phyloP scores from a whole-genome alignment of 208 protist species.

The Novymonas esmeraldas region DNA sequence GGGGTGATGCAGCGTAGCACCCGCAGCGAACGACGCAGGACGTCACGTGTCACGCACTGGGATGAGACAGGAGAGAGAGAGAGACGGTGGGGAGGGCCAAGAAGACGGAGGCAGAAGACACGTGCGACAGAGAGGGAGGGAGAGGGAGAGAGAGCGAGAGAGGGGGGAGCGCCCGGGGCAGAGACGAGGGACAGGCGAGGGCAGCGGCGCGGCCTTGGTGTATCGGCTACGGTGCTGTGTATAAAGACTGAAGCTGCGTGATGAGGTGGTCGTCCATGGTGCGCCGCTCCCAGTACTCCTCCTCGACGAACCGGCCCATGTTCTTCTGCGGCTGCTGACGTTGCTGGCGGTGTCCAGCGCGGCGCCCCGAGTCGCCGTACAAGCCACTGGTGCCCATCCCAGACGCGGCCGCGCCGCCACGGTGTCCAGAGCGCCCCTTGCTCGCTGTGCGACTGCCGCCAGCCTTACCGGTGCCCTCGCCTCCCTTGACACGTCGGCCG shows the following conservation, averaged over 20 bases:
- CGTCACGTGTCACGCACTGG: neutral
- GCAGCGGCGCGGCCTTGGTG: no score
- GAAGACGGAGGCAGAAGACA: neutral
- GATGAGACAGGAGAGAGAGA: no score
- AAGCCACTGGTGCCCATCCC: no score
- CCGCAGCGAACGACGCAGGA: neutral
- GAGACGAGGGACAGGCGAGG: no score
- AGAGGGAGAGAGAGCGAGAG: neutral
- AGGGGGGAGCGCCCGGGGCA: neutral
- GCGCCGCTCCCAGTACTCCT: constrained; percentile 44
- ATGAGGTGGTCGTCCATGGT: constrained; percentile 50
- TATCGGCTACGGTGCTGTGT: constrained; percentile 4
- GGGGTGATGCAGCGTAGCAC: no score
- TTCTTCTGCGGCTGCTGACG: constrained; percentile 25
- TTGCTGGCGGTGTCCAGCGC: constrained; percentile 4
- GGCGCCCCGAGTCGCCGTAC: neutral
- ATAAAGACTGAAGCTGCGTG: constrained; percentile 29
- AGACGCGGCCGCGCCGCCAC: neutral
- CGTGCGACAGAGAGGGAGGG: neutral
- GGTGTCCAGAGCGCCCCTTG: neutral
- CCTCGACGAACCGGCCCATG: constrained; percentile 43
- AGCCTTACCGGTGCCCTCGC: neutral
- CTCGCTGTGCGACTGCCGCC: neutral
- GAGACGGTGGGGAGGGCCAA: neutral
- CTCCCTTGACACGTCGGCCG: neutral